These are phyloP conservation scores for Sporisorium iseilematis-ciliati DNA, from an alignment of 1,284 basidiomycete species.

Conservation along the genomic window DNA sequence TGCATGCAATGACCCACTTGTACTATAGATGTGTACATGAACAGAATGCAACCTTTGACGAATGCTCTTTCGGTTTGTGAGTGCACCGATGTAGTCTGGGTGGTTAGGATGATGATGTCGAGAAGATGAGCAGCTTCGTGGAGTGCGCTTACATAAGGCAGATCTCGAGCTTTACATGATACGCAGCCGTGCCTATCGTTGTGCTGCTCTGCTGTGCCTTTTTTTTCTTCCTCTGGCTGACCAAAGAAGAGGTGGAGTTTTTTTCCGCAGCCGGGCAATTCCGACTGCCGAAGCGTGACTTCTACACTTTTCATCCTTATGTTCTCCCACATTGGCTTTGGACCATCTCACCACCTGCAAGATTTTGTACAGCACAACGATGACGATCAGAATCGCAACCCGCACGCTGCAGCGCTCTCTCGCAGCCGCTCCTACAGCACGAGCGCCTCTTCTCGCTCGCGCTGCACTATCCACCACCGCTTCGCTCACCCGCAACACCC, in stretches of 20 bases:
- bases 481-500: background rate
- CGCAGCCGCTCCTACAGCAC: background rate
- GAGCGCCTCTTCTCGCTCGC: background rate
- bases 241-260: constrained; percentile 3
- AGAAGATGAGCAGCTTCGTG: background rate
- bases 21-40: too few relatives aligned
- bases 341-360: background rate
- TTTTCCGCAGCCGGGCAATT: constrained; percentile 1
- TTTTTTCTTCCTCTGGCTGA: background rate
- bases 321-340: too few relatives aligned
- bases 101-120: background rate
- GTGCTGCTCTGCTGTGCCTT: too few relatives aligned
- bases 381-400: constrained; percentile 7
- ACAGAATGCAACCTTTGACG: too few relatives aligned
- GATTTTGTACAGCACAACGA: background rate
- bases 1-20: too few relatives aligned
- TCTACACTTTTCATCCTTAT: background rate
- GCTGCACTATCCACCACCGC: constrained; percentile 8
- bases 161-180: constrained; percentile 1
- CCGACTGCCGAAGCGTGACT: constrained; percentile 20
- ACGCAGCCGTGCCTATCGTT: background rate
- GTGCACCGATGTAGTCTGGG: background rate
- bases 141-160: constrained; percentile 3
- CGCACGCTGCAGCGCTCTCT: constrained; percentile 8
- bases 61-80: too few relatives aligned